Percentiles rank a stretch among this genome's conserved stretches.
These are phyloP conservation scores for Porcisia deanei DNA, from an alignment of 208 protist species.

Conservation along the genomic window DNA sequence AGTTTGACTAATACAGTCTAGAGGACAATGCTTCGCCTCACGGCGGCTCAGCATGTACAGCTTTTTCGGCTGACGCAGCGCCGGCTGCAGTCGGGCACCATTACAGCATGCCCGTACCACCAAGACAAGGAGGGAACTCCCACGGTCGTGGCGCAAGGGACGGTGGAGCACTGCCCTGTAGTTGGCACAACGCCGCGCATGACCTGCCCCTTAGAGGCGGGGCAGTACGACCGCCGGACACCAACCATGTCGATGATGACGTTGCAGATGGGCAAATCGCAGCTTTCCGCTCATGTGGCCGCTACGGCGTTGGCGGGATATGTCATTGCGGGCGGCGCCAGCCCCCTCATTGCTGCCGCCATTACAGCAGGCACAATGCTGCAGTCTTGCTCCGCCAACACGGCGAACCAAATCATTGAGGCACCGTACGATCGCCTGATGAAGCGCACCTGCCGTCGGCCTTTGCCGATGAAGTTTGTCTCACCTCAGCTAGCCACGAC, in stretches of 20 bases:
- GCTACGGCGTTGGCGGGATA: conserved; percentile 78
- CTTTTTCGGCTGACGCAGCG: conserved; percentile 29
- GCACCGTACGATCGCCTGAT: conserved; percentile 79
- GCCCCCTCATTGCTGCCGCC: conserved; percentile 43
- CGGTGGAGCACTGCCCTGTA: conserved; percentile 58
- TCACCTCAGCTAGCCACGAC: conserved; percentile 37
- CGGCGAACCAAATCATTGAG: conserved; percentile 89
- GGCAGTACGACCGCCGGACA: conserved; percentile 20
- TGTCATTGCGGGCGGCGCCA: conserved; percentile 67
- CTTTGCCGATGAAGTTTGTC: conserved; percentile 79
- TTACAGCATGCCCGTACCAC: conserved; percentile 62
- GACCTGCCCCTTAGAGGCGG: conserved; percentile 52
- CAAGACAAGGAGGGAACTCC: conserved; percentile 14
- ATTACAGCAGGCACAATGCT: conserved; percentile 76
- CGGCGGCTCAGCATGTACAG: conserved; percentile 16
- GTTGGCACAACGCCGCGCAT: conserved; percentile 49
- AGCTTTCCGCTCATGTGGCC: conserved; percentile 83
- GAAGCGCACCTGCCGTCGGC: conserved; percentile 90
- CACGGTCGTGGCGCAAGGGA: conserved; percentile 25
- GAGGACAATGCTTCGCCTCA: conserved; percentile 32
- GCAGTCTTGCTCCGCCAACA: conserved; percentile 89
- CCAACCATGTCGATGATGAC: conserved; percentile 46
- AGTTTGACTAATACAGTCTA: neutral
- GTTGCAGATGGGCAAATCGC: conserved; percentile 77
- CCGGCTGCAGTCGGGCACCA: conserved; percentile 21